These are phyloP conservation scores for Scopulariopsis brevicaulis DNA, from an alignment of 2,329 filamentous ascomycete genomes.

Conservation along the genomic window DNA sequence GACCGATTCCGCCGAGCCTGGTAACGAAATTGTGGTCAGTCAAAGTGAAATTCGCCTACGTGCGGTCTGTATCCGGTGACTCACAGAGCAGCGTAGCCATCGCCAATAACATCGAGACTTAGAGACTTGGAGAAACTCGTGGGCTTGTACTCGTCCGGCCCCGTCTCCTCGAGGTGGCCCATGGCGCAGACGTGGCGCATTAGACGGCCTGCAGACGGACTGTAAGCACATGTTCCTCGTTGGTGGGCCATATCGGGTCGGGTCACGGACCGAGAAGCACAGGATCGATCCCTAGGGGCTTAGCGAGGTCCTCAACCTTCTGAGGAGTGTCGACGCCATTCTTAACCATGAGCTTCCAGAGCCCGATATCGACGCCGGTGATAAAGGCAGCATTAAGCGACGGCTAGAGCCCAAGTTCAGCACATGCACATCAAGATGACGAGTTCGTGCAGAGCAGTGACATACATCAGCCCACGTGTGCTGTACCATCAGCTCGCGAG, in stretches of 20 bases:
- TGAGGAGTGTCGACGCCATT: constrained; percentile 16
- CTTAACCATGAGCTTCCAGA: constrained; percentile 21
- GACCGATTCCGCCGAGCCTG: background rate
- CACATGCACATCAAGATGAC: background rate
- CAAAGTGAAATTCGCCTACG: background rate
- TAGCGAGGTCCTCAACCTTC: constrained; percentile 18
- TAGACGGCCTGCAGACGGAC: constrained; percentile 12
- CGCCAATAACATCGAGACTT: constrained; percentile 19
- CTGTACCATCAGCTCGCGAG: constrained; percentile 29
- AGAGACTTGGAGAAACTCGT: constrained; percentile 25
- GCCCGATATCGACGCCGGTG: constrained; percentile 20
- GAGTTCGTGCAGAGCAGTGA: background rate
- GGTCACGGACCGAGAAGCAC: constrained; percentile 13
- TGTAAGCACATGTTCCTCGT: background rate
- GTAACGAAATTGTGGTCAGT: background rate
- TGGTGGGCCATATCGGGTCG: background rate
- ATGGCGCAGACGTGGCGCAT: constrained; percentile 25
- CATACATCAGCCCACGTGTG: constrained; percentile 27
- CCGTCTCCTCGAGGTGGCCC: constrained; percentile 24
- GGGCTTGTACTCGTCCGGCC: constrained; percentile 20
- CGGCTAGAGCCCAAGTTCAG: constrained; percentile 8
- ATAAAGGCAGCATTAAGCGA: constrained; percentile 14
- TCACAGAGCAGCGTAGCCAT: constrained; percentile 20
- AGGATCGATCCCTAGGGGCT: constrained; percentile 13
- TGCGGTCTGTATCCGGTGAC: background rate